phyloP scores from a whole-genome alignment of 306 rosid species.

The Sicyos baderoa region DNA sequence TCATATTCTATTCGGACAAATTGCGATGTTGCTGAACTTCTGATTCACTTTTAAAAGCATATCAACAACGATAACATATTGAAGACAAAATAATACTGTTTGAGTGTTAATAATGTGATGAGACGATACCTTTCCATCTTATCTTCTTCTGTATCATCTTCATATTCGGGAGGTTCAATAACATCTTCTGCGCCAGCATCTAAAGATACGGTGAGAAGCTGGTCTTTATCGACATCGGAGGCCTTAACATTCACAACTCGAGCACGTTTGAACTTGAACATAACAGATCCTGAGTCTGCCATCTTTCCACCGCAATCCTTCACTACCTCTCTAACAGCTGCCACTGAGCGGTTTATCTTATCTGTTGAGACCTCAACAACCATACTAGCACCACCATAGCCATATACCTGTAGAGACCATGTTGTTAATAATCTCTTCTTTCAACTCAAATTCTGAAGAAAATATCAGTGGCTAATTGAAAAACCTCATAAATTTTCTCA shows the following conservation, averaged over 20 bases:
- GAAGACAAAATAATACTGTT: background rate
- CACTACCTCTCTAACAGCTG: slow-evolving; percentile 70
- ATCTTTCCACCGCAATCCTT: slow-evolving; percentile 88
- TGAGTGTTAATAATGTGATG: background rate
- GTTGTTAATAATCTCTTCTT: slow-evolving; percentile 8
- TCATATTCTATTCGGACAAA: background rate
- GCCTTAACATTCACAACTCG: slow-evolving; percentile 66
- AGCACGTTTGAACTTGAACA: slow-evolving; percentile 74
- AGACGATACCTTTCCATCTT: slow-evolving; percentile 48
- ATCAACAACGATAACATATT: background rate
- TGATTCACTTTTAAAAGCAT: background rate
- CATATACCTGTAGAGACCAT: slow-evolving; percentile 53
- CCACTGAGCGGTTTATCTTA: slow-evolving; percentile 71
- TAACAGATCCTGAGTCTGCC: slow-evolving; percentile 89
- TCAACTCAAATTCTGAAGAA: slow-evolving; percentile 2
- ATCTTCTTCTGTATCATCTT: slow-evolving; percentile 80
- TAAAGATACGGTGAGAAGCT: slow-evolving; percentile 59
- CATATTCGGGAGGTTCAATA: slow-evolving; percentile 67
- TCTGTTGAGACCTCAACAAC: slow-evolving; percentile 90
- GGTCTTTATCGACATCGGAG: slow-evolving; percentile 67
- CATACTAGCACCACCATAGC: slow-evolving; percentile 88
- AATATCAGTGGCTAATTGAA: slow-evolving; percentile 22
- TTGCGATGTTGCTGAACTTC: background rate
- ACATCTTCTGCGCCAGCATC: slow-evolving; percentile 94
- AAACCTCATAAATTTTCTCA: slow-evolving; percentile 77